phyloP scores from a whole-genome alignment of 208 protist genomes.

The Trypanosoma avium region DNA sequence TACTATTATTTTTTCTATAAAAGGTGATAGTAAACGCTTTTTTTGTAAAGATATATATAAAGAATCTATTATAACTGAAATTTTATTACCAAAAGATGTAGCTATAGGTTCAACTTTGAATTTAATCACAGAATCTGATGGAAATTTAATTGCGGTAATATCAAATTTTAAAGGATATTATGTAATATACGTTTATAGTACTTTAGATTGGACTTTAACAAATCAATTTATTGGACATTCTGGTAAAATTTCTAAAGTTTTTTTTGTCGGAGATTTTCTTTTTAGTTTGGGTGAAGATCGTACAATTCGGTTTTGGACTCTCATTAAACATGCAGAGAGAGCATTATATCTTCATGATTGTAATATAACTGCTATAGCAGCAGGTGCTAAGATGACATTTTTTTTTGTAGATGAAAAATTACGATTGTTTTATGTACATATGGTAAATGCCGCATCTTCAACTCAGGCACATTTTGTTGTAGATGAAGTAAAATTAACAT shows the following conservation, averaged over 20 bases:
- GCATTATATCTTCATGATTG: constrained; percentile 53
- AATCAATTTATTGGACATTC: constrained; percentile 56
- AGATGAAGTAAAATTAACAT: constrained; percentile 3
- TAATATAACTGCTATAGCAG: constrained; percentile 33
- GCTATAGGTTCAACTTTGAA: constrained; percentile 11
- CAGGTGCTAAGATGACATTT: constrained; percentile 27
- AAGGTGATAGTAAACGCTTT: constrained; percentile 20
- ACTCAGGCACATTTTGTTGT: constrained; percentile 41
- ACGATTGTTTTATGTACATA: constrained; percentile 42
- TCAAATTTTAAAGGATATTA: constrained; percentile 14
- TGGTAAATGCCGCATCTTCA: constrained; percentile 53
- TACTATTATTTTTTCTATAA: constrained; percentile 31
- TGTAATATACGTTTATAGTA: constrained; percentile 35
- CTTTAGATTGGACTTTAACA: constrained; percentile 21
- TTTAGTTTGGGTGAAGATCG: constrained; percentile 52
- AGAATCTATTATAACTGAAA: constrained; percentile 4
- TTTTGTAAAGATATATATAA: constrained; percentile 8
- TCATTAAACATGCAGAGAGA: constrained; percentile 52
- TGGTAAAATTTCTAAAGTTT: constrained; percentile 34
- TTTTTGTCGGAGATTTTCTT: constrained; percentile 65
- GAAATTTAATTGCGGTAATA: constrained; percentile 22
- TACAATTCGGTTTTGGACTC: constrained; percentile 66
- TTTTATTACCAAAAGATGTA: constrained; percentile 25
- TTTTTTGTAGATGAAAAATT: constrained; percentile 54
- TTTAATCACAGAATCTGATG: constrained; percentile 7